phyloP scores from a whole-genome alignment of 2,329 filamentous ascomycete species.

The Diaporthe batatas region DNA sequence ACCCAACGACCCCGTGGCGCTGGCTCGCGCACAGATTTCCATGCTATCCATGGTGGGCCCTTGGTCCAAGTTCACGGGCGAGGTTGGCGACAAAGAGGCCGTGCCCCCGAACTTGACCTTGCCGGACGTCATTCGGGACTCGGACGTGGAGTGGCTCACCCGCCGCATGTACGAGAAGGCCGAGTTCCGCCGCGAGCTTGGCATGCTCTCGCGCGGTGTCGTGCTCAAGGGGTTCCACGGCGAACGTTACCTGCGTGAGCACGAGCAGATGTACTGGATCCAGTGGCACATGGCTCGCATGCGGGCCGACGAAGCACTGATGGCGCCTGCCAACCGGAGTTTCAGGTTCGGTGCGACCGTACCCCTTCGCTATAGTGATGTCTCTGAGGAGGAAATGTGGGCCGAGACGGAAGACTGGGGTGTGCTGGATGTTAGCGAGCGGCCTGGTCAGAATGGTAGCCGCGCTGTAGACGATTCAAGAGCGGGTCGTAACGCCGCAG shows the following conservation, averaged over 20 bases:
- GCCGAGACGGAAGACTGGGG: conserved; percentile 44
- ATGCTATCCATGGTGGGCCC: conserved; percentile 72
- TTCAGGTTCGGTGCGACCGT: conserved; percentile 44
- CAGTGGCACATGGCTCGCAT: conserved; percentile 53
- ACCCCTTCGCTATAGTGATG: conserved; percentile 44
- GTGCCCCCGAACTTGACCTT: conserved; percentile 45
- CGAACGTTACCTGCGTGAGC: conserved; percentile 71
- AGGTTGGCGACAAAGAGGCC: conserved; percentile 55
- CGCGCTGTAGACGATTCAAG: conserved; percentile 23
- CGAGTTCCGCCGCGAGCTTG: conserved; percentile 66
- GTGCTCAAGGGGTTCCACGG: conserved; percentile 72
- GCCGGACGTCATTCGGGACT: conserved; percentile 57
- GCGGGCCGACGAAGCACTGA: conserved; percentile 43
- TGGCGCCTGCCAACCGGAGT: conserved; percentile 40
- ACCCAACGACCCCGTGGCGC: conserved; percentile 71
- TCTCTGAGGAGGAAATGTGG: conserved; percentile 44
- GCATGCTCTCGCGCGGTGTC: conserved; percentile 69
- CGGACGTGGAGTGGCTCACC: conserved; percentile 67
- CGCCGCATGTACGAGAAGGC: conserved; percentile 72
- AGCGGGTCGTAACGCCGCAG: neutral
- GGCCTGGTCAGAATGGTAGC: conserved; percentile 17
- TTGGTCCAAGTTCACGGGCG: conserved; percentile 71
- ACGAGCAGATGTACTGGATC: conserved; percentile 72
- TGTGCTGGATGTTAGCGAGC: conserved; percentile 42
- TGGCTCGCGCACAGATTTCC: conserved; percentile 73